phyloP scores from a whole-genome alignment of 2,329 filamentous ascomycete species.

The Neonectria magnoliae region DNA sequence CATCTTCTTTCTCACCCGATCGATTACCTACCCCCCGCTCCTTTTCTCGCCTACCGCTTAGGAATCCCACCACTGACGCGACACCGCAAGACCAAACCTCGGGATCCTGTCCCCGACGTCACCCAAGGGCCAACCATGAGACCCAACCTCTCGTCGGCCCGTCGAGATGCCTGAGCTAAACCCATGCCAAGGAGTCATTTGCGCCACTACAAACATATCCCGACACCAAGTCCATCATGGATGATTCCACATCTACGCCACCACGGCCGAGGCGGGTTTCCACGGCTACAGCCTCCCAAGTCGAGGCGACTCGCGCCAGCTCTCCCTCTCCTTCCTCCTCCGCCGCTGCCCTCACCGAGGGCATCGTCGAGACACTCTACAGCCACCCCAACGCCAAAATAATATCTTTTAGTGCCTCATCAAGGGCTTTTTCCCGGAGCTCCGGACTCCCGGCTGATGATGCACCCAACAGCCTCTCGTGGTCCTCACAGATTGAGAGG shows the following conservation, averaged over 20 bases:
- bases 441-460: slow-evolving; percentile 52
- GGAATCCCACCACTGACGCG: slow-evolving; percentile 14
- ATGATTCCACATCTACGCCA: slow-evolving; percentile 31
- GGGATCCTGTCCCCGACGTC: slow-evolving; percentile 24
- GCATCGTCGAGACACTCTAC: slow-evolving; percentile 74
- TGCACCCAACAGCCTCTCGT: slow-evolving; percentile 72
- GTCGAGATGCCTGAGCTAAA: slow-evolving; percentile 39
- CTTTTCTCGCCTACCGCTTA: not conserved
- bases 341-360: slow-evolving; percentile 27
- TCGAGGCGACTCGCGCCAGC: slow-evolving; percentile 35
- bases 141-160: slow-evolving; percentile 20
- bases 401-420: slow-evolving; percentile 60
- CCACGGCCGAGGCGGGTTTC: slow-evolving; percentile 48
- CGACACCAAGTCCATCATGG: slow-evolving; percentile 30
- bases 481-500: slow-evolving; percentile 79
- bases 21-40: slow-evolving; percentile 4
- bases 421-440: slow-evolving; percentile 44
- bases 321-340: slow-evolving; percentile 19
- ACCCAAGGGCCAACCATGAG: slow-evolving; percentile 35
- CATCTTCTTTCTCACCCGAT: not conserved
- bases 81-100: not conserved
- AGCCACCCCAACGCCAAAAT: slow-evolving; percentile 79
- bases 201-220: slow-evolving; percentile 23
- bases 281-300: slow-evolving; percentile 50
- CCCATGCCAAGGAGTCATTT: slow-evolving; percentile 23